Evolutionary conservation across 108 stramenopile species (phyloP).

Genomic region (Fragilaria crotonensis): DNA sequence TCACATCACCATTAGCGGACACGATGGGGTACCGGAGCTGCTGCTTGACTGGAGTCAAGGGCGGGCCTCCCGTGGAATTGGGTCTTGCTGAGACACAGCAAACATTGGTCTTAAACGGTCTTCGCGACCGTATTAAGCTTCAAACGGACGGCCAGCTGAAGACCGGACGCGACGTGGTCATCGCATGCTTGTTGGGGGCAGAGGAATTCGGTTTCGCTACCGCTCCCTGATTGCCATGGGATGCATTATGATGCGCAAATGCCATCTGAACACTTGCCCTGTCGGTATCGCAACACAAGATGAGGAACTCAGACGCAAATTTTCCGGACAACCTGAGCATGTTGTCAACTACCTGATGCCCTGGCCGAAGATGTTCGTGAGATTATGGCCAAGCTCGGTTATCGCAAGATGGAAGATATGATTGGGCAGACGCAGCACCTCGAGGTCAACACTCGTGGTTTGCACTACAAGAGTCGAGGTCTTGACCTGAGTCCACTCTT

Average conservation of each 20-base stretch:
- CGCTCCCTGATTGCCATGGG: constrained; percentile 92
- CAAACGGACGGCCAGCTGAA: constrained; percentile 95
- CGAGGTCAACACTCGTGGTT: constrained; percentile 79
- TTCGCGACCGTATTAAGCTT: constrained; percentile 85
- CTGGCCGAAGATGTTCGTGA: constrained; percentile 94
- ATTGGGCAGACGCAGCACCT: constrained; percentile 92
- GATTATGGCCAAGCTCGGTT: constrained; percentile 93
- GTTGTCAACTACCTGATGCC: constrained; percentile 96
- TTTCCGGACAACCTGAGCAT: constrained; percentile 95
- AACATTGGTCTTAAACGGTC: constrained; percentile 86
- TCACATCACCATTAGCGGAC: constrained; percentile 88
- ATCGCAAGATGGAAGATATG: constrained; percentile 92
- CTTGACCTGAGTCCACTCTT: constrained; percentile 90
- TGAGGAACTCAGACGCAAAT: constrained; percentile 90
- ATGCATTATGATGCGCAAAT: constrained; percentile 97
- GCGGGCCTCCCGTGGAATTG: constrained; percentile 93
- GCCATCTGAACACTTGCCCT: constrained; percentile 96
- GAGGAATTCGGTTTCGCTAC: constrained; percentile 94
- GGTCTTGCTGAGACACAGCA: constrained; percentile 96
- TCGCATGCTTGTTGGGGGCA: constrained; percentile 86
- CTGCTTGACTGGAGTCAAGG: constrained; percentile 92
- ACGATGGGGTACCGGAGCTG: constrained; percentile 96
- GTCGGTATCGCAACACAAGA: constrained; percentile 97
- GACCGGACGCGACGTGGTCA: constrained; percentile 91
- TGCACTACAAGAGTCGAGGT: constrained; percentile 94